phyloP scores from a whole-genome alignment of 768 basidiomycete species.

The Boletus tomentosulus region DNA sequence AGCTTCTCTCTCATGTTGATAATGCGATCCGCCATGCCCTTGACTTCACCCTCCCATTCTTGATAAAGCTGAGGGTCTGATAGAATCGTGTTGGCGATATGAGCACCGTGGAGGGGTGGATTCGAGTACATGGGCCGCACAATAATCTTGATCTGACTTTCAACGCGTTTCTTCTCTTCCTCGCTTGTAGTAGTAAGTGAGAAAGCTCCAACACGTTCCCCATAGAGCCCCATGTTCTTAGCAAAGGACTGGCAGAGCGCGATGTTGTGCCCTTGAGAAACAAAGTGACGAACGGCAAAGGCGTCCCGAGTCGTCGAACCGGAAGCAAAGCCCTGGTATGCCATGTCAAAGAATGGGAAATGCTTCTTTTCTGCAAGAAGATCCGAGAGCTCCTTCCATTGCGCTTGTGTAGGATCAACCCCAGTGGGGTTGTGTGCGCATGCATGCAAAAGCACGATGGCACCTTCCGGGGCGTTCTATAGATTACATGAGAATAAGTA shows the following conservation, averaged over 20 bases:
- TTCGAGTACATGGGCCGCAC: constrained; percentile 98
- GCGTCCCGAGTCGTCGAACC: constrained; percentile 89
- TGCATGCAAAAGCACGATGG: constrained; percentile 89
- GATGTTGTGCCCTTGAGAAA: constrained; percentile 83
- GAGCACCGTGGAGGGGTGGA: constrained; percentile 88
- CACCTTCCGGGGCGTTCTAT: constrained; percentile 66
- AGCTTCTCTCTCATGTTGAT: constrained; percentile 88
- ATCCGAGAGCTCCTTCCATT: constrained; percentile 90
- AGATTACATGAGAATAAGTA: constrained; percentile 8
- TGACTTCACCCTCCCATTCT: constrained; percentile 90
- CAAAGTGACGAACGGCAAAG: constrained; percentile 92
- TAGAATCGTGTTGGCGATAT: constrained; percentile 82
- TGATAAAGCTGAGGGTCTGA: constrained; percentile 67
- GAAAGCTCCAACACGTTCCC: constrained; percentile 97
- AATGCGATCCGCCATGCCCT: constrained; percentile 93
- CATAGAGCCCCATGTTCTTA: constrained; percentile 99
- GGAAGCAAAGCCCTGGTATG: constrained; percentile 98
- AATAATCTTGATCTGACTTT: constrained; percentile 93
- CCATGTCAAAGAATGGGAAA: constrained; percentile 99
- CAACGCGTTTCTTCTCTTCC: constrained; percentile 80
- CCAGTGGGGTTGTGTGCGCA: constrained; percentile 99
- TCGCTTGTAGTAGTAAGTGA: constrained; percentile 68
- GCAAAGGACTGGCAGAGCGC: constrained; percentile 95
- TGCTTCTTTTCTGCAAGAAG: constrained; percentile 83
- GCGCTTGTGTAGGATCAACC: constrained; percentile 87